phyloP scores from a whole-genome alignment of 352 stramenopile genomes.

The Thraustochytrium striatum region DNA sequence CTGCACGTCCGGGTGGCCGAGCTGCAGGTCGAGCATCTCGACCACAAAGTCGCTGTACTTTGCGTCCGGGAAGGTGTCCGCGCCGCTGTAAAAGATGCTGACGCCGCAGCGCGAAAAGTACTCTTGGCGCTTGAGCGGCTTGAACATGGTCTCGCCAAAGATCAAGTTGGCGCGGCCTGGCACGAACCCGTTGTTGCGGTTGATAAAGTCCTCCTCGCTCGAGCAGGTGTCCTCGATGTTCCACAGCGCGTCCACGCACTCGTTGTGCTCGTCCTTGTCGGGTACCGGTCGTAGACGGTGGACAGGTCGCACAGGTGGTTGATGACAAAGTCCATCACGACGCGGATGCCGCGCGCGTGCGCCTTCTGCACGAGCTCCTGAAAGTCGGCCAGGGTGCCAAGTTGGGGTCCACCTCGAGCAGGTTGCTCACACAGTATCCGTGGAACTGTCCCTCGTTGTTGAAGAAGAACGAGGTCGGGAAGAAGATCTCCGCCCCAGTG shows the following conservation, averaged over 20 bases:
- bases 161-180: constrained; percentile 47
- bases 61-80: not conserved
- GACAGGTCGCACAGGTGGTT: constrained; percentile 47
- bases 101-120: constrained; percentile 22
- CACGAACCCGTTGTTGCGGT: constrained; percentile 45
- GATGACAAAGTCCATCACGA: constrained; percentile 50
- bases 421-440: constrained; percentile 17
- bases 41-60: constrained; percentile 21
- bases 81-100: not conserved
- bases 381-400: constrained; percentile 48
- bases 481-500: not conserved
- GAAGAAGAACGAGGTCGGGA: not conserved
- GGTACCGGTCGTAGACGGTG: constrained; percentile 35
- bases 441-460: constrained; percentile 22
- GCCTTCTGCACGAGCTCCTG: constrained; percentile 4
- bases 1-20: constrained; percentile 15
- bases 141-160: constrained; percentile 29
- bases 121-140: not conserved
- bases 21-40: not conserved
- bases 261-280: not conserved
- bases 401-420: not conserved
- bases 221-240: constrained; percentile 8
- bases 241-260: constrained; percentile 9
- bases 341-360: constrained; percentile 38
- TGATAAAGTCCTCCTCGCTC: not conserved